These are phyloP conservation scores for Xylariaceae sp. DNA, from an alignment of 2,329 filamentous ascomycete genomes.

Conservation along the genomic window DNA sequence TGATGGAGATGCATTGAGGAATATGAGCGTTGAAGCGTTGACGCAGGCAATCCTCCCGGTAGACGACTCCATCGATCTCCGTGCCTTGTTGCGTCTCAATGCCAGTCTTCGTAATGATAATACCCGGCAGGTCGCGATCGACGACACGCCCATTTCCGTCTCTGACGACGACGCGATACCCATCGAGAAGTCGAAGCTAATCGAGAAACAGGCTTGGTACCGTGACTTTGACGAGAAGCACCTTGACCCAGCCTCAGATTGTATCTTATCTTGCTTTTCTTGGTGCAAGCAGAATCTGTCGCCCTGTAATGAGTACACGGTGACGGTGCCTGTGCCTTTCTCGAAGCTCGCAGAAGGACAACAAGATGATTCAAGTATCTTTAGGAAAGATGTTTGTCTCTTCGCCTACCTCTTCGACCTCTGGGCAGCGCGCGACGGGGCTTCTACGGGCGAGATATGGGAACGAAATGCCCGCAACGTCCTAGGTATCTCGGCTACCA, in stretches of 20 bases:
- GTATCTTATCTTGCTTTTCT: too few species aligned
- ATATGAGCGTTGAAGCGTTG: neutral
- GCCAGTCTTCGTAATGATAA: too few species aligned
- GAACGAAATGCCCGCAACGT: neutral
- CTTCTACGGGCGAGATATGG: conserved; percentile 2
- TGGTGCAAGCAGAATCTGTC: too few species aligned
- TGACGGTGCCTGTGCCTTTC: conserved; percentile 1
- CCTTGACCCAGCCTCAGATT: too few species aligned
- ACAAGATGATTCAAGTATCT: neutral
- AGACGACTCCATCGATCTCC: neutral
- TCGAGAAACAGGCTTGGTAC: too few species aligned
- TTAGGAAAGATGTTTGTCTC: conserved; percentile 5
- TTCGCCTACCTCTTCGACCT: conserved; percentile 11
- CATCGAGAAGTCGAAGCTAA: too few species aligned
- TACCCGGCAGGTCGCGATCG: neutral
- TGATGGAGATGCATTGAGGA: too few species aligned
- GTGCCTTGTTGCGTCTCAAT: neutral
- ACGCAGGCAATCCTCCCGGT: neutral
- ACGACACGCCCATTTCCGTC: too few species aligned
- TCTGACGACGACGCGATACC: too few species aligned
- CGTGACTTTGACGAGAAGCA: too few species aligned
- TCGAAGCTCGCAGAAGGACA: neutral
- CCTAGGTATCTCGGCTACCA: conserved; percentile 4
- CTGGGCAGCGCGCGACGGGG: neutral
- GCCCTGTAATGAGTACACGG: too few species aligned